Base-by-base conservation (phyloP, 2,329 filamentous ascomycete genomes). In the Fusarium phyllophilum region DNA sequence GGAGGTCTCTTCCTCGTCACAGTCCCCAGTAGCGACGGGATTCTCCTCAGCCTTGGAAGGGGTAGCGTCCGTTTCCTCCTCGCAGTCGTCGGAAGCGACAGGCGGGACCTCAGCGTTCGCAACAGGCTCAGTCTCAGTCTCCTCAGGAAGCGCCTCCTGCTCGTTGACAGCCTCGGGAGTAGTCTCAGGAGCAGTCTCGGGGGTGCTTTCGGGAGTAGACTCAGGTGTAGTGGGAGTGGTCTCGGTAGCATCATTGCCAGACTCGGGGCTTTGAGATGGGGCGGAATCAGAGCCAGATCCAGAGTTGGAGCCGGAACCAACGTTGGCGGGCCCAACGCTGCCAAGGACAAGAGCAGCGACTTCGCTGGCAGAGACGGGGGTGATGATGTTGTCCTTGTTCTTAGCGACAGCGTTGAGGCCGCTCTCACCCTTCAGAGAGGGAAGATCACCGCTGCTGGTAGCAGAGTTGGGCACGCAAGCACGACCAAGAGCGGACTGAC, bases 321-420 rank as follows among this genome's bases (percentile, higher is more conserved):
- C 52, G 48, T 78, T 79, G 14, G 75, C 42, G 15, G 78, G 78
- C 8, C 78, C 78, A 24, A 73, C 78, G 45, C 46, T 72, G 45
- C 68, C 61, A 6, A 29, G 51, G 26, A 80, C 78, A 41, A 79
- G 78, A 33, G 55, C 66, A 4, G 73, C 58, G 26, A 80, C 78
- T 36, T 74, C 56, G 22, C 62, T 70, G 14, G 77, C 78, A n/a
- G 75, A 66, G 39, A 80, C 69, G 12, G 78, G 77, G 29, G 66
- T 56, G 17, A 80, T 76, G 1, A 79, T 76, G 41, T 74, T 78
- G 5, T 59, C 62, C 11, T 75, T 72, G 14, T 52, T 56, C 41
- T 68, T 63, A 4, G 66, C 63, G 11, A 65, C 71, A 34, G 72
- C 62, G 13, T 39, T 55, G 8, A 79, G 72, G 24, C 72, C 77